Base-by-base conservation (phyloP, 1,284 basidiomycete species). In the Vanrija humicola region DNA sequence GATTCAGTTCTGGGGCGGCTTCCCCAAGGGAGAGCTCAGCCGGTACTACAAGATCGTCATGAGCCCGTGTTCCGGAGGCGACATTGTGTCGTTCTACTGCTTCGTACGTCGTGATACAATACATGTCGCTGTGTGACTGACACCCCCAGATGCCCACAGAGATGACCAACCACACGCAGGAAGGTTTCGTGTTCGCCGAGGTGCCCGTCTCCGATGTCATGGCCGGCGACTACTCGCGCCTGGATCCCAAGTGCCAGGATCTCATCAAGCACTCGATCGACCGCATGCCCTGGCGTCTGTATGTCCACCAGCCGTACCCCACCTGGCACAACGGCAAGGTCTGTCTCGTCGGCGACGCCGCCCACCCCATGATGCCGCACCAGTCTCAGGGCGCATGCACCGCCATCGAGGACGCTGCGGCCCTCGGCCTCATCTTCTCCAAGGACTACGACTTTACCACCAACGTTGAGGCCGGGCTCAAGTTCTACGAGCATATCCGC, bases 1-100 rank as follows among this genome's bases (percentile, higher is more conserved):
- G 14, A 74, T 72, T 42, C 75, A 77, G 60, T 77, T 73, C 68
- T 77, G 75, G 75, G 75, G 75, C 21, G 75, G 75, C 9, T 65
- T 63, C 55, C 54, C 61, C 54, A 67, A 65, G 59, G 66, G 66
- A 53, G 64, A 64, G 48, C 56, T 65, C 23, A 58, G 38, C 50
- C 51, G 46, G 8, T 75, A 72, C 65, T 75, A 73, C 67, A 77
- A 77, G 64, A 74, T 77, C 48, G 75, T 77, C 59, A 74, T 77
- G 71, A 63, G 61, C 43, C 74, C 74, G 0, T 74, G 73, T 54
- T 65, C 68, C 5, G 68, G 60, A 39, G 70, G 68, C 43, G 64
- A 72, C 34, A 51, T 77, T 47, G 67, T 77, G 19, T 75, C 73
- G 14, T 77, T 77, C 67, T 77, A 77, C 60, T 64, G 65, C 63